Evolutionary conservation across 768 basidiomycete species (phyloP).

Genomic region (Trametes sanguinea): DNA sequence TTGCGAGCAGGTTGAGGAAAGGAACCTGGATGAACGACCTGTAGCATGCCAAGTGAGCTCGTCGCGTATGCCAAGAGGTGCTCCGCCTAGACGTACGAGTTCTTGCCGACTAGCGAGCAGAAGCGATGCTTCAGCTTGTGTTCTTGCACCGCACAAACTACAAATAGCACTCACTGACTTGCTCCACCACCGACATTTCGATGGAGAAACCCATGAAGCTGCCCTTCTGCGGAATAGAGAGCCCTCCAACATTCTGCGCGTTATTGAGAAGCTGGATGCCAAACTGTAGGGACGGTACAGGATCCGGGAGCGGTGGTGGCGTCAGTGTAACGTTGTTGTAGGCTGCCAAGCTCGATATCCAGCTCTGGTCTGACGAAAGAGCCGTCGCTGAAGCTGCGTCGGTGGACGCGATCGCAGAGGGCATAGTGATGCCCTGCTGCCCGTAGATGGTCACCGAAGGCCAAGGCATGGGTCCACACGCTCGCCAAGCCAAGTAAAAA

Average conservation of each 20-base stretch:
- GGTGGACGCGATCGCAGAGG: conserved; percentile 12
- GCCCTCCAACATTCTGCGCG: conserved; percentile 25
- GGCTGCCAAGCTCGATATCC: conserved; percentile 22
- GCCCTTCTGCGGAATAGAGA: conserved; percentile 47
- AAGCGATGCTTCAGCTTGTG: conserved; percentile 9
- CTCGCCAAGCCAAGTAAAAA: conserved; percentile 15
- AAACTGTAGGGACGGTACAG: conserved; percentile 27
- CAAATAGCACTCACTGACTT: conserved; percentile 52
- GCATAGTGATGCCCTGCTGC: conserved; percentile 28
- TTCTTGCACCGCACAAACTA: conserved; percentile 1
- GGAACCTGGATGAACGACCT: conserved; percentile 51
- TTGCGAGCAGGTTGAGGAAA: conserved; percentile 53
- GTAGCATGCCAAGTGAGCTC: conserved; percentile 13
- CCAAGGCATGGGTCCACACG: conserved; percentile 3
- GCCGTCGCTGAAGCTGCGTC: conserved; percentile 5
- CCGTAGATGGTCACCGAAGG: conserved; percentile 29
- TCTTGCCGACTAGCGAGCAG: conserved; percentile 48
- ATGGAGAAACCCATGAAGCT: conserved; percentile 77
- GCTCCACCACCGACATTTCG: conserved; percentile 70
- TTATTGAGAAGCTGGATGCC: conserved; percentile 30
- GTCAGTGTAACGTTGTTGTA: conserved; percentile 36
- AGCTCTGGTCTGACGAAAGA: neutral
- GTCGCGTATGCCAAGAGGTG: conserved; percentile 39
- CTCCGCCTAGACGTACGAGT: conserved; percentile 40
- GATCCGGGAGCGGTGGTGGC: conserved; percentile 32